These are phyloP conservation scores for Candida nonsorbophila DNA, from an alignment of 805 yeast genomes.

Conservation along the genomic window DNA sequence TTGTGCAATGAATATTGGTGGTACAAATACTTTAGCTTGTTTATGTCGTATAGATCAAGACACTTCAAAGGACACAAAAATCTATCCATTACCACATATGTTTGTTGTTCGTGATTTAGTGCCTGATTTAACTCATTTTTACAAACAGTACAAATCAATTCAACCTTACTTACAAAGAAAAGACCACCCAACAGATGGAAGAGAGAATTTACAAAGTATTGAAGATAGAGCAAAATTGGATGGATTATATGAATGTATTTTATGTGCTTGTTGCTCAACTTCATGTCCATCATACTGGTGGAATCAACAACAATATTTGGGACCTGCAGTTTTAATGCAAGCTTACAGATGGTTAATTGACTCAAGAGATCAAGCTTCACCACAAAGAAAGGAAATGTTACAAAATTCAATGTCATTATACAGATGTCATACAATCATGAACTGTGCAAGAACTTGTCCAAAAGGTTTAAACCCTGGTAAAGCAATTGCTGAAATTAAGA, in stretches of 20 bases:
- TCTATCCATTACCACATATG: constrained; percentile 98
- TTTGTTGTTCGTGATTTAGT: constrained; percentile 94
- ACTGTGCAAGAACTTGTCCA: constrained; percentile 97
- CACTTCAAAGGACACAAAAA: constrained; percentile 67
- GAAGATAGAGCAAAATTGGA: constrained; percentile 95
- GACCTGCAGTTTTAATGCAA: constrained; percentile 99
- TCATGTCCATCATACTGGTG: constrained; percentile 99
- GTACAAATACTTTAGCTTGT: constrained; percentile 95
- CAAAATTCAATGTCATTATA: constrained; percentile 96
- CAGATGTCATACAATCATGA: constrained; percentile 99
- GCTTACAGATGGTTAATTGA: constrained; percentile 99
- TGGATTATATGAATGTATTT: constrained; percentile 94
- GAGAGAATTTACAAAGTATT: constrained; percentile 84
- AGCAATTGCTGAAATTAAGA: constrained; percentile 97
- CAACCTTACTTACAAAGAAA: constrained; percentile 93
- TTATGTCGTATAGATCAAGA: constrained; percentile 88
- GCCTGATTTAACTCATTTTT: constrained; percentile 95
- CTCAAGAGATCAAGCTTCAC: constrained; percentile 89
- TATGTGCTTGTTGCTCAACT: constrained; percentile 98
- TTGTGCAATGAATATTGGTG: constrained; percentile 99
- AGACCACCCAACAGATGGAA: constrained; percentile 78
- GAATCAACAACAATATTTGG: constrained; percentile 98
- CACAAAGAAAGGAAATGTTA: constrained; percentile 76
- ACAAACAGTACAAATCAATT: constrained; percentile 96
- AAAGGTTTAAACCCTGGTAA: constrained; percentile 97